phyloP scores from a whole-genome alignment of 345 rosid species.

The Pugionium cornutum region DNA sequence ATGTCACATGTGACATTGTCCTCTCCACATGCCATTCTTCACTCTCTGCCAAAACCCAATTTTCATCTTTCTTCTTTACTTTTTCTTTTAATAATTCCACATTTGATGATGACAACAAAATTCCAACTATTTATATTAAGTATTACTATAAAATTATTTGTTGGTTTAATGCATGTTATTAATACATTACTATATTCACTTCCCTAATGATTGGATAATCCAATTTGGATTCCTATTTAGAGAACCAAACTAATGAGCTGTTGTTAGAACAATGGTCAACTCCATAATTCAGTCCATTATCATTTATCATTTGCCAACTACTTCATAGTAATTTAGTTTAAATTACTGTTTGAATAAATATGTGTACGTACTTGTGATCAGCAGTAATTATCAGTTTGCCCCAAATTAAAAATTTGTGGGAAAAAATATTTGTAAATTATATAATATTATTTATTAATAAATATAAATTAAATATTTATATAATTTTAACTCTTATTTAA shows the following conservation, averaged over 20 bases:
- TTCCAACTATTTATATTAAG: slow-evolving; percentile 11
- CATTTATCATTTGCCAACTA: slow-evolving; percentile 11
- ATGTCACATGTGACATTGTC: slow-evolving; percentile 40
- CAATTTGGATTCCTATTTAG: slow-evolving; percentile 26
- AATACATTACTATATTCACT: slow-evolving; percentile 20
- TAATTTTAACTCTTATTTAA: no score
- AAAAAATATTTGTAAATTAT: no score
- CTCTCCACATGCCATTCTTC: slow-evolving; percentile 41
- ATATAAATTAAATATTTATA: no score
- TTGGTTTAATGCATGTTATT: slow-evolving; percentile 15
- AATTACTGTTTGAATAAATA: no score
- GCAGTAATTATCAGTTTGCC: no score
- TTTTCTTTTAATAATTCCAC: slow-evolving; percentile 24
- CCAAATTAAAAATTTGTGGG: no score
- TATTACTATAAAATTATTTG: background rate
- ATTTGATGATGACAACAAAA: slow-evolving; percentile 7
- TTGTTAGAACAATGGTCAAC: slow-evolving; percentile 23
- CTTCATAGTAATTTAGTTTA: no score
- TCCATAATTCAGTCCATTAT: slow-evolving; percentile 6
- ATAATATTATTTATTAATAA: no score
- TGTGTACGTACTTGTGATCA: no score
- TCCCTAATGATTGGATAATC: slow-evolving; percentile 18
- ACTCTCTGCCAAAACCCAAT: slow-evolving; percentile 22
- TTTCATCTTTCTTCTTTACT: slow-evolving; percentile 14
- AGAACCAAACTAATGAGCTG: slow-evolving; percentile 30